Conservation (phyloP, 2,329 filamentous ascomycete species). For the Sporothrix inflata region DNA sequence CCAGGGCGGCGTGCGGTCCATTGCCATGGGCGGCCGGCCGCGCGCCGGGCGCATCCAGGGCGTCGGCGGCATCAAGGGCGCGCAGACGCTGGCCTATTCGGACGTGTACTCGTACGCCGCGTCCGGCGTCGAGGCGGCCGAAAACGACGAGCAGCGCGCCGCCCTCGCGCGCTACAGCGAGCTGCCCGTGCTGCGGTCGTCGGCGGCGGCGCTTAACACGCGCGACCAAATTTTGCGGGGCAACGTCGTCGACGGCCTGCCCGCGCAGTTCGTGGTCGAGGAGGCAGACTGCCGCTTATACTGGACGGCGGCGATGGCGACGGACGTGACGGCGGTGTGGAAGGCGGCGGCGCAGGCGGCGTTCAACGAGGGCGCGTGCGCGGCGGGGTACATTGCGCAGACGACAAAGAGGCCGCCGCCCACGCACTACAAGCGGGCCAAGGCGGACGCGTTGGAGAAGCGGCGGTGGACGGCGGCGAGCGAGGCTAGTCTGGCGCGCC, state of each 20-base stretch:
- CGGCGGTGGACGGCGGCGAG: constrained; percentile 1
- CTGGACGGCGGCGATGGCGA: constrained; percentile 54
- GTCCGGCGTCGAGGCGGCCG: constrained; percentile 27
- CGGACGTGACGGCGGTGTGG: constrained; percentile 52
- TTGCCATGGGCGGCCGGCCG: constrained; percentile 66
- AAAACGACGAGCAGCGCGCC: constrained; percentile 29
- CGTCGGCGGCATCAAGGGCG: constrained; percentile 68
- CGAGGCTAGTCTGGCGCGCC: constrained; percentile 20
- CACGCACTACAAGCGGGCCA: not conserved
- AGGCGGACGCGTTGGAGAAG: not conserved
- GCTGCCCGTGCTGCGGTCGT: constrained; percentile 29
- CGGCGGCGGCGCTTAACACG: constrained; percentile 41
- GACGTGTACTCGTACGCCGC: constrained; percentile 32
- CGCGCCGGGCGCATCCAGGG: constrained; percentile 59
- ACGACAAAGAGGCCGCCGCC: constrained; percentile 12
- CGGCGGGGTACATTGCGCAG: constrained; percentile 26
- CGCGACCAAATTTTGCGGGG: constrained; percentile 45
- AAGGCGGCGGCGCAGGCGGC: constrained; percentile 48
- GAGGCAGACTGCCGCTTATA: constrained; percentile 56
- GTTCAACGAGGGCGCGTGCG: constrained; percentile 35
- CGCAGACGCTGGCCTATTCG: constrained; percentile 33
- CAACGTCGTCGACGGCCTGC: constrained; percentile 46
- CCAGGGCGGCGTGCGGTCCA: constrained; percentile 54
- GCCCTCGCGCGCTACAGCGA: constrained; percentile 28
- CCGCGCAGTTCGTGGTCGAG: constrained; percentile 54